Percentiles rank a stretch among this genome's conserved stretches.
These are phyloP conservation scores for Atalantia buxifolia DNA, from an alignment of 345 rosid species.

Conservation along the genomic window DNA sequence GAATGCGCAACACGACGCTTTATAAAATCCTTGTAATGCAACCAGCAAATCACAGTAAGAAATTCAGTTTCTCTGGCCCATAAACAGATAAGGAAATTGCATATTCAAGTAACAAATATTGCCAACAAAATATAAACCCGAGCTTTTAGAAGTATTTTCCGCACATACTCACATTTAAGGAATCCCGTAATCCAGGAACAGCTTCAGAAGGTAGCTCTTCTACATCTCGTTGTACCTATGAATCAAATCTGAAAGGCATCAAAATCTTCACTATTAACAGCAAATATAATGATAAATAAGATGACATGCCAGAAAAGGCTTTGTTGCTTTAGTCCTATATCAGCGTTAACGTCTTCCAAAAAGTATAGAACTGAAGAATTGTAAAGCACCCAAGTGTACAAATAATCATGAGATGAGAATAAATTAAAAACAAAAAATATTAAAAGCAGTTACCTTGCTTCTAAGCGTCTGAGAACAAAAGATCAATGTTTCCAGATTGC, in stretches of 20 bases:
- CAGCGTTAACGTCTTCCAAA: not conserved
- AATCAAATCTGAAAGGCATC: conserved; percentile 17
- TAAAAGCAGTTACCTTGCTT: conserved; percentile 77
- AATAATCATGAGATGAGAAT: not conserved
- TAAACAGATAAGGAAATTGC: not conserved
- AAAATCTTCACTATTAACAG: not conserved
- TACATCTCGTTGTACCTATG: conserved; percentile 93
- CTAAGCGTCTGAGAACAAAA: conserved; percentile 99
- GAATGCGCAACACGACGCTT: not conserved
- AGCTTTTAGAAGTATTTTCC: conserved; percentile 7
- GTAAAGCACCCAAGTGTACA: not conserved
- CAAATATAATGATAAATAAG: not conserved
- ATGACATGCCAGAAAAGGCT: not conserved
- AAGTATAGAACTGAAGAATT: not conserved
- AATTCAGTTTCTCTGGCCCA: not conserved
- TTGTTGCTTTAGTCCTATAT: conserved; percentile 1
- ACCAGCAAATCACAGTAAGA: not conserved
- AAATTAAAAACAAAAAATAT: not conserved
- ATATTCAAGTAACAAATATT: not conserved
- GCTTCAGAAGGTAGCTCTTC: conserved; percentile 98
- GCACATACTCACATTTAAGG: conserved; percentile 66
- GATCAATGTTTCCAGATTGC: conserved; percentile 95
- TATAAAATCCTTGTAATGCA: not conserved
- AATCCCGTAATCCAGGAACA: conserved; percentile 70
- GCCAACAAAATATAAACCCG: not conserved